These are phyloP conservation scores for Aspergillus spinulosporus DNA, from an alignment of 2,329 filamentous ascomycete species.

Conservation along the genomic window DNA sequence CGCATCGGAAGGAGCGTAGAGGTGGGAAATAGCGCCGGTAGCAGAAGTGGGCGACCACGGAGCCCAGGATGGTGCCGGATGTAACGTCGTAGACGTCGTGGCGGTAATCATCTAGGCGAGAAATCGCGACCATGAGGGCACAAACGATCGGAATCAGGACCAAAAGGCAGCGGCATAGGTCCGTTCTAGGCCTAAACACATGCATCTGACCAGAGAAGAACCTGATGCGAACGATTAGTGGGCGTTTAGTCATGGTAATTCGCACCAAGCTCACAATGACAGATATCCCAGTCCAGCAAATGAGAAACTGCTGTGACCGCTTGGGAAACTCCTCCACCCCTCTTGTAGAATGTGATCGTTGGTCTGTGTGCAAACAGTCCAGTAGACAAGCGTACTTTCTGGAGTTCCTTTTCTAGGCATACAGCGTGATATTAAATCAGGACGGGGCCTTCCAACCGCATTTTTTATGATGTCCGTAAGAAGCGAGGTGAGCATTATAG, in stretches of 20 bases:
- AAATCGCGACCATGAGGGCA: constrained; percentile 61
- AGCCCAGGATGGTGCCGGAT: constrained; percentile 55
- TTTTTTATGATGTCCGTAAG: constrained; percentile 93
- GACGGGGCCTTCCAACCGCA: constrained; percentile 76
- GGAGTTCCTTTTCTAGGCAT: constrained; percentile 65
- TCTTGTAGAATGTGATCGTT: constrained; percentile 60
- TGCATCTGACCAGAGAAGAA: constrained; percentile 57
- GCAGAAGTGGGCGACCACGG: constrained; percentile 57
- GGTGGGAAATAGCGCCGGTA: constrained; percentile 63
- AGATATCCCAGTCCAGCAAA: constrained; percentile 64
- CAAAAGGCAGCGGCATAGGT: constrained; percentile 57
- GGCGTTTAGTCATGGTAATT: no score
- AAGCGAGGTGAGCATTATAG: constrained; percentile 73
- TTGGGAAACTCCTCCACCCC: constrained; percentile 66
- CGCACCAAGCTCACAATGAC: constrained; percentile 40
- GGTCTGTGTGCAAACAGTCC: constrained; percentile 51
- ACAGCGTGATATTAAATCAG: constrained; percentile 86
- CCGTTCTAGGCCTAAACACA: constrained; percentile 59
- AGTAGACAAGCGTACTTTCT: constrained; percentile 53
- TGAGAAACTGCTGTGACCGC: constrained; percentile 62
- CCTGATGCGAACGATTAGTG: constrained; percentile 24
- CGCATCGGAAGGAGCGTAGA: constrained; percentile 51
- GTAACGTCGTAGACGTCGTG: constrained; percentile 66
- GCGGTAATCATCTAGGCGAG: constrained; percentile 63
- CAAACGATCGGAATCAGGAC: constrained; percentile 58